Conservation (phyloP, 2,329 filamentous ascomycete species). For the Neopestalotiopsis sp. region DNA sequence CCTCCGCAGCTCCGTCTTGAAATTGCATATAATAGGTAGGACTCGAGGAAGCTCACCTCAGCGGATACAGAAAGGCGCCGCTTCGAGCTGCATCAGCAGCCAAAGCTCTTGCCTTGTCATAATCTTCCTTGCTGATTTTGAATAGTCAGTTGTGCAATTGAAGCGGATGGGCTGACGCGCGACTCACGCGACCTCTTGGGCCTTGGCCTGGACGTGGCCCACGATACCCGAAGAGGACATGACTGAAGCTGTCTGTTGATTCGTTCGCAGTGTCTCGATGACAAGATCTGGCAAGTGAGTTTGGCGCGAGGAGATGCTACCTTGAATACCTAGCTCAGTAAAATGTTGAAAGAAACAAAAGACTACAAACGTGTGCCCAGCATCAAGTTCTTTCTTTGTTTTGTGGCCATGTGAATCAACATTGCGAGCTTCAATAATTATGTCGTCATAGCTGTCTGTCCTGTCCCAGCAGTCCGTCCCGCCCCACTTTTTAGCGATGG, state of each 20-base stretch:
- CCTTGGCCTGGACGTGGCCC: conserved; percentile 46
- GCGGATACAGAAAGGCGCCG: conserved; percentile 83
- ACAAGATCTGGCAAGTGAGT: not conserved
- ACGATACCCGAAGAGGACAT: conserved; percentile 22
- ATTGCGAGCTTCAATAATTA: conserved; percentile 11
- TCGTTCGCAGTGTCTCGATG: not conserved
- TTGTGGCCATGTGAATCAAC: conserved; percentile 10
- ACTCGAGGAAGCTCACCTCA: conserved; percentile 56
- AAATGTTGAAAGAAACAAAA: not conserved
- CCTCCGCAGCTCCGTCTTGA: too few relatives aligned
- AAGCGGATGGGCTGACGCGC: not conserved
- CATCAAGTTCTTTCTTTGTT: not conserved
- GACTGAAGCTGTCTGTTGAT: not conserved
- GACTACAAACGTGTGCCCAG: not conserved
- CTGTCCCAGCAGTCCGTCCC: not conserved
- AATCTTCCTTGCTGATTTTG: conserved; percentile 68
- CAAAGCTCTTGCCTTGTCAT: conserved; percentile 66
- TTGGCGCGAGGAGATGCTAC: not conserved
- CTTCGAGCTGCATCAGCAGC: conserved; percentile 75
- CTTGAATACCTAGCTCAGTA: too few relatives aligned
- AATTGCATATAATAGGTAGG: not conserved
- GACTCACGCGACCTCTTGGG: conserved; percentile 55
- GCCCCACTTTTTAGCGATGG: not conserved
- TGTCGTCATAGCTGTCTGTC: conserved; percentile 8
- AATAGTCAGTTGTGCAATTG: conserved; percentile 19